Evolutionary conservation across 148 eudicot species (phyloP), one percentile per base, ranked within the genome.

Genomic region (Hydrangea macrophylla): DNA sequence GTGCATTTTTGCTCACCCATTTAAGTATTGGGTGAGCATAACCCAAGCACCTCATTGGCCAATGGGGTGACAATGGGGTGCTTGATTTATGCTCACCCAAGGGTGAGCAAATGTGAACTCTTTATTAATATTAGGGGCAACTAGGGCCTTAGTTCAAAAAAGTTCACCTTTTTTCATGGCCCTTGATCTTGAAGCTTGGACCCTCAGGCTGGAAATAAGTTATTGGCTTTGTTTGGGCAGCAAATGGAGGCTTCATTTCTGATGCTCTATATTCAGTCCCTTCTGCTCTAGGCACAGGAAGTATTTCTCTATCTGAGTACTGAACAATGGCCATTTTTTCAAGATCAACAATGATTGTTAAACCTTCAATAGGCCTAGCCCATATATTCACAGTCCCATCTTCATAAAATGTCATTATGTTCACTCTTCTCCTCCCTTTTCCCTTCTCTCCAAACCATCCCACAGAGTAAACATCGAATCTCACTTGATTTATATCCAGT

Each of bases 391-490:
- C 39, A 20, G 69, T 28, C 40, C 69, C 69, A 28, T 32, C 25
- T 65, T 20, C 22, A 37, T 50, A 65, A 17, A 17, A 50, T 3
- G 20, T 20, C 28, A 51, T 7, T 1, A 65, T 44, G 42, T 31
- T 65, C 9, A 51, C 28, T 23, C 31, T 27, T 28, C 69, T 65
- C 24, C 12, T 65, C 24, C 56, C 68, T 1, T 31, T 31, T 6
- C 26, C 57, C 69, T 65, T 20, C 23, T 51, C 58, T 30, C 69
- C 69, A n/a, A 28, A 65, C 69, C 69, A 65, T 17, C 58, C 69
- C 7, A 31, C 35, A 0, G 69, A 15, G 23, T 23, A 51, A 27
- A 51, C 26, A n/a, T 23, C 15, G 9, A 50, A n/a, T n/a, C n/a
- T 27, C 2, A 65, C 58, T 2, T 65, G 40, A 4, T 20, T 50